These are phyloP conservation scores for Chytridiales sp. DNA, from an alignment of 371 early-diverging fungal genomes.

Conservation along the genomic window DNA sequence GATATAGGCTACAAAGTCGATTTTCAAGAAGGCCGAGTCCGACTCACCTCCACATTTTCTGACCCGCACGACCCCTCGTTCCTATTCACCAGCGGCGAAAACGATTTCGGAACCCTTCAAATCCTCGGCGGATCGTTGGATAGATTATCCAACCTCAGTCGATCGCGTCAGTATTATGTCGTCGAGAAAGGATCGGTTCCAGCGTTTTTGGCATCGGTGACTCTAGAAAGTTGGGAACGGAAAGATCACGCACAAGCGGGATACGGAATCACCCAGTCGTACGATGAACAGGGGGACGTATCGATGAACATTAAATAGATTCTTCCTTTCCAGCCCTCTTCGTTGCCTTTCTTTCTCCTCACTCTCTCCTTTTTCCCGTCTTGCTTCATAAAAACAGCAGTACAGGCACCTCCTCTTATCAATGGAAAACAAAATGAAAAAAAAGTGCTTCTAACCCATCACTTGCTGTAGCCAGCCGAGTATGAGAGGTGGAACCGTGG, in stretches of 20 bases:
- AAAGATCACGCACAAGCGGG: not conserved
- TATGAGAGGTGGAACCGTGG: no score
- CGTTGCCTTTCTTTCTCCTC: no score
- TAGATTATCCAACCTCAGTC: constrained; percentile 53
- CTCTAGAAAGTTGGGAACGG: constrained; percentile 60
- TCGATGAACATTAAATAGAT: no score
- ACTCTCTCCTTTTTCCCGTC: no score
- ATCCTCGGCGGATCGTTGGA: constrained; percentile 64
- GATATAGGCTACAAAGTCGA: constrained; percentile 67
- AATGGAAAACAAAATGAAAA: no score
- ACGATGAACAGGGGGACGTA: no score
- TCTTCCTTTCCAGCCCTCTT: no score
- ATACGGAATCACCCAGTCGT: no score
- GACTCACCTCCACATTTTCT: constrained; percentile 65
- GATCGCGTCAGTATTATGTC: constrained; percentile 63
- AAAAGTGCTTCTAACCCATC: no score
- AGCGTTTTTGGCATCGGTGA: constrained; percentile 73
- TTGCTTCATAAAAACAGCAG: no score
- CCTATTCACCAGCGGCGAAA: constrained; percentile 59
- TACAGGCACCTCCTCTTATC: no score
- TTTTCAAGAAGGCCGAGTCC: constrained; percentile 69
- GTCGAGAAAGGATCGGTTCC: constrained; percentile 67
- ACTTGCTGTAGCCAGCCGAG: no score
- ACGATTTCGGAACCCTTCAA: constrained; percentile 61
- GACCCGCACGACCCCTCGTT: constrained; percentile 51